phyloP scores from a whole-genome alignment of 306 rosid species.

The Pyrus bretschneideri region DNA sequence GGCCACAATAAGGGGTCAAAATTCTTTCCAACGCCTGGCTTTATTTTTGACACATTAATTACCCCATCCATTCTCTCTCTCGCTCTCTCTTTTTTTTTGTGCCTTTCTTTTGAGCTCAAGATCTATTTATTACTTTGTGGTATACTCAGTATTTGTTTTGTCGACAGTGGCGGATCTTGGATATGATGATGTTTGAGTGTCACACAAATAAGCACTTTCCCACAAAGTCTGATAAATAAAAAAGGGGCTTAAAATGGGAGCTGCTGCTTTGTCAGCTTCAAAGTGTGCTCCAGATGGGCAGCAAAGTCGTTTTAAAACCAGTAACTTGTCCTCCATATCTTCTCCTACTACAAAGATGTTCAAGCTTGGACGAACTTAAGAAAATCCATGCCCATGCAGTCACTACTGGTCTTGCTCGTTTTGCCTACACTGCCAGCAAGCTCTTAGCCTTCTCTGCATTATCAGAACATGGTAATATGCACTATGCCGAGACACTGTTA shows the following conservation, averaged over 20 bases:
- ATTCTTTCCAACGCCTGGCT: neutral
- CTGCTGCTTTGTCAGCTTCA: neutral
- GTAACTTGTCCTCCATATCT: neutral
- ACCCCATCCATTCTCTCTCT: neutral
- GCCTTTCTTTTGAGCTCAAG: neutral
- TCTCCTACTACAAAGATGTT: constrained; percentile 18
- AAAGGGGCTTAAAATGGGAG: neutral
- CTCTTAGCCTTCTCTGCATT: constrained; percentile 15
- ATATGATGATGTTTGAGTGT: neutral
- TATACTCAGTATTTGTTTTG: neutral
- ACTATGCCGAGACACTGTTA: constrained; percentile 5
- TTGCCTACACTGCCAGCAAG: constrained; percentile 19
- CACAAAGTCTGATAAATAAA: neutral
- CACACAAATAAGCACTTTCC: neutral
- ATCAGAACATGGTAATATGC: neutral
- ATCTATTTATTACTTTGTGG: neutral
- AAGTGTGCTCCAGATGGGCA: neutral
- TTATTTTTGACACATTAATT: neutral
- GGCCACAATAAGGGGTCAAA: neutral
- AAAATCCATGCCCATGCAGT: constrained; percentile 22
- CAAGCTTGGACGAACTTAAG: constrained; percentile 9
- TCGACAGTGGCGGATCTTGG: neutral
- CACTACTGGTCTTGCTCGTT: constrained; percentile 18
- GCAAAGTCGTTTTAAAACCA: neutral
- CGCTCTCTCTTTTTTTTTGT: neutral